Percentiles rank a stretch among this genome's conserved stretches.
Conservation (phyloP, 2,329 filamentous ascomycete genomes). For the Calonectria fujianensis region DNA sequence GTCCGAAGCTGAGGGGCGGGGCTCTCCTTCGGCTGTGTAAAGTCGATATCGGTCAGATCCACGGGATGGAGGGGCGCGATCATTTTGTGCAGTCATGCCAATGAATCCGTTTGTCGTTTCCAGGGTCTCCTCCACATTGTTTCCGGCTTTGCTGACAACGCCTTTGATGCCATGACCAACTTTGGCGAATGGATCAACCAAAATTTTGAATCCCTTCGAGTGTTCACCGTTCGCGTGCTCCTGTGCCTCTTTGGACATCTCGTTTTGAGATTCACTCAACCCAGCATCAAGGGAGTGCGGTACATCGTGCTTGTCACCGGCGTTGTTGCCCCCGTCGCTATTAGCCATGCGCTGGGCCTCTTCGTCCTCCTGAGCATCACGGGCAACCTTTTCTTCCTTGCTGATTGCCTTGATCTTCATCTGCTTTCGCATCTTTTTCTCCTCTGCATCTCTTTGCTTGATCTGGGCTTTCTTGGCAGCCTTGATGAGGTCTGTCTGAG, state of each 20-base stretch:
- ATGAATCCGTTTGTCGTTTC: slow-evolving; percentile 75
- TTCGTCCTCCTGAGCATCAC: slow-evolving; percentile 68
- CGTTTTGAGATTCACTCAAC: slow-evolving; percentile 62
- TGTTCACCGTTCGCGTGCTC: slow-evolving; percentile 47
- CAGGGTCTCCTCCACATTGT: slow-evolving; percentile 71
- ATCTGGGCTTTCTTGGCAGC: slow-evolving; percentile 86
- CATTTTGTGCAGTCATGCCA: slow-evolving; percentile 41
- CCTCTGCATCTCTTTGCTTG: slow-evolving; percentile 78
- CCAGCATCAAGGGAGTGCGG: slow-evolving; percentile 71
- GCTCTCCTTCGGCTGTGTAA: slow-evolving; percentile 59
- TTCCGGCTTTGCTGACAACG: slow-evolving; percentile 66
- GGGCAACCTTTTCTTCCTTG: slow-evolving; percentile 70
- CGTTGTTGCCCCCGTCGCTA: slow-evolving; percentile 68
- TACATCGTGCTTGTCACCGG: slow-evolving; percentile 71
- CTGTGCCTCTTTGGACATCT: slow-evolving; percentile 39
- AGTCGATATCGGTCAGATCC: slow-evolving; percentile 51
- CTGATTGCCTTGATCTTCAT: slow-evolving; percentile 68
- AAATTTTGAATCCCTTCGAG: slow-evolving; percentile 54
- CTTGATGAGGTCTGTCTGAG: slow-evolving; percentile 90
- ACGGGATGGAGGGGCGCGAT: slow-evolving; percentile 45
- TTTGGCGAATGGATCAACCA: slow-evolving; percentile 65
- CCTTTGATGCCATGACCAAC: slow-evolving; percentile 70
- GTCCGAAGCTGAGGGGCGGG: slow-evolving; percentile 49
- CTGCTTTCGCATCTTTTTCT: slow-evolving; percentile 77
- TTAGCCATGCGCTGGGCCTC: slow-evolving; percentile 71